Evolutionary conservation across 371 early-diverging fungal species (phyloP).

Genomic region (Apophysomyces elegans): DNA sequence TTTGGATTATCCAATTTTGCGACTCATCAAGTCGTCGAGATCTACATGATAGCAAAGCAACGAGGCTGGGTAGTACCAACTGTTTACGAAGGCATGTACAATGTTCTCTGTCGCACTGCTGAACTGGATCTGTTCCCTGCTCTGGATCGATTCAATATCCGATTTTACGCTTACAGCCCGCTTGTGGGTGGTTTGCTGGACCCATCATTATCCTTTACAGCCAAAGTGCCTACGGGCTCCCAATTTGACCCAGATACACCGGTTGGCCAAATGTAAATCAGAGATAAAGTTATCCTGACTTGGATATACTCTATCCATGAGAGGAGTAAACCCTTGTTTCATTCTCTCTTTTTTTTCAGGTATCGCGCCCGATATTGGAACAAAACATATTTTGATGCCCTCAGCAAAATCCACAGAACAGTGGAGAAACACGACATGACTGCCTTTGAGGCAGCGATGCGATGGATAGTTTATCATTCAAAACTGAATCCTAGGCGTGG

Average conservation of each 20-base stretch:
- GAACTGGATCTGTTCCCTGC: constrained; percentile 68
- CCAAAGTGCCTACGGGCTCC: constrained; percentile 46
- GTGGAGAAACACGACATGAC: constrained; percentile 44
- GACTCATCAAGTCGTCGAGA: constrained; percentile 53
- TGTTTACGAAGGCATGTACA: constrained; percentile 66
- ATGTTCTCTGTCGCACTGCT: constrained; percentile 64
- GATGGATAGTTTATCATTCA: constrained; percentile 71
- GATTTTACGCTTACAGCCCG: constrained; percentile 65
- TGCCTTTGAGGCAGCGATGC: constrained; percentile 54
- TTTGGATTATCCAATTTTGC: constrained; percentile 60
- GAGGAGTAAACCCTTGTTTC: background rate
- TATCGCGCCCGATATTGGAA: constrained; percentile 69
- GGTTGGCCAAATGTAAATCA: constrained; percentile 46
- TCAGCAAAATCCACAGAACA: constrained; percentile 43
- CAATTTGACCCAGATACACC: constrained; percentile 55
- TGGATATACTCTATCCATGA: background rate
- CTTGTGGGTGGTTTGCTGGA: constrained; percentile 63
- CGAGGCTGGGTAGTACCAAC: constrained; percentile 50
- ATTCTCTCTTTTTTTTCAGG: constrained; percentile 1
- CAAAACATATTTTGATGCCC: constrained; percentile 54
- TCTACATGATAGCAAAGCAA: constrained; percentile 43
- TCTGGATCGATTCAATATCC: constrained; percentile 55
- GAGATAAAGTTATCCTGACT: too few species aligned
- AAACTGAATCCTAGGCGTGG: constrained; percentile 45
- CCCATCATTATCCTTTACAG: constrained; percentile 37